Base-by-base conservation (phyloP, 106 monocot species). In the Amphibolis antarctica region DNA sequence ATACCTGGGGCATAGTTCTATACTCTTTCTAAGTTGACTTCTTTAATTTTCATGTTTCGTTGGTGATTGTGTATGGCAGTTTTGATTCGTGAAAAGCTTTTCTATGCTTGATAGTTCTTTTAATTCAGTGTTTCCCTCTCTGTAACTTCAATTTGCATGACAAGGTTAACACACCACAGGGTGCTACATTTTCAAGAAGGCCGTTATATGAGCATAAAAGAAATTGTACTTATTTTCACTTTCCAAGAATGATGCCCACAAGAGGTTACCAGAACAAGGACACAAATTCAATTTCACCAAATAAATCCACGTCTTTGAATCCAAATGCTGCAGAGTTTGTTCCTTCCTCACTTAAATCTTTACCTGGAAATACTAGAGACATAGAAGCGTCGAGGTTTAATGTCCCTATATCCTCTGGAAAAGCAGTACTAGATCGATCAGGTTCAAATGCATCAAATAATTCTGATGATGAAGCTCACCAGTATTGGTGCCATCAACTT, bases 281-380 rank as follows among this genome's bases (percentile, higher is more conserved):
- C 60, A 23, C 53, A 11, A 81, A 74, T 46, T 62, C 74, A 58
- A 70, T 55, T 55, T 62, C 55, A 17, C 62, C 70, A 54, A 83
- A 65, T 59, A 86, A 74, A 74, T 26, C 44, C 28, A 81, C 74
- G 17, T 51, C 56, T 23, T 71, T 84, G 57, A 92, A 92, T 64
- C 92, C 92, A 9, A 88, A 92, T 78, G 87, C 88, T n/a, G 74
- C 80, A 64, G 92, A 82, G 64, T 92, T 92, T 80, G 74, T 92
- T 60, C 92, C 92, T 67, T 87, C 86, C 28, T 46, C 81, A 53
- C 65, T 79, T 55, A 75, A 69, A 63, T 70, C 69, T 44, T 48
- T 70, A 17, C 26, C 57, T 67, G 77, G 17, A 60, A 76, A 55
- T 52, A 56, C 52, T 22, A 80, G 60, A n/a, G 55, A 10, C 50